Base-by-base conservation (phyloP, 352 stramenopile species). In the Globisporangium nagaii region DNA sequence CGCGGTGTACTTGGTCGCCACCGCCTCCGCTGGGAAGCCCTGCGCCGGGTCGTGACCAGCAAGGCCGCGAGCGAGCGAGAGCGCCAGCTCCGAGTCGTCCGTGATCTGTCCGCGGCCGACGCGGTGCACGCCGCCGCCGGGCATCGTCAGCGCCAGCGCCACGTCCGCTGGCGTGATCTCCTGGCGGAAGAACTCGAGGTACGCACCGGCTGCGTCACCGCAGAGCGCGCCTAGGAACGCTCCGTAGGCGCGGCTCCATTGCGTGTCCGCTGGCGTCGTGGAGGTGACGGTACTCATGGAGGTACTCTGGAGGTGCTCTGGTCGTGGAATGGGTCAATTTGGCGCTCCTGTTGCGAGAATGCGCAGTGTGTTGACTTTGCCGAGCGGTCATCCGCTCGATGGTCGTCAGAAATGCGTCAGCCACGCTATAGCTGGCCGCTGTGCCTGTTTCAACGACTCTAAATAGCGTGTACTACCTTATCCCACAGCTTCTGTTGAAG, bases 11-110 rank as follows among this genome's bases (percentile, higher is more conserved):
- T 73, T 54, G 24, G 24, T 20, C 15, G 70, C 75, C 35, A 79
- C 66, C 4, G 63, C 56, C 30, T 86, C 63, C 3, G 72, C n/a
- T 3, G 68, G 72, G 30, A 81, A 70, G 0, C 68, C 65, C 1
- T 69, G 56, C 20, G 35, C 41, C 9, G 65, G 72, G 24, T 32
- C 49, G 10, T 69, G 63, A 0, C 28, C 55, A 15, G 65, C 36
- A 1, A 85, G 57, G 0, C 60, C 72, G 10, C 51, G 62, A 24
- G 72, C 68, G 24, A 81, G 63, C 41, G 70, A 67, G 47, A 86
- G 47, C 50, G 75, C 68, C 12, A 83, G 60, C 66, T 86, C 75
- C 58, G 70, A 84, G 62, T 86, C 75, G 69, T 86, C 75, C 5
- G 75, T 86, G 63, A 75, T 81, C 44, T 86, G 75, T 7, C 75